Percentiles rank a stretch among this genome's conserved stretches.
Conservation (phyloP, 129 eudicot genomes). For the Erigeron canadensis region DNA sequence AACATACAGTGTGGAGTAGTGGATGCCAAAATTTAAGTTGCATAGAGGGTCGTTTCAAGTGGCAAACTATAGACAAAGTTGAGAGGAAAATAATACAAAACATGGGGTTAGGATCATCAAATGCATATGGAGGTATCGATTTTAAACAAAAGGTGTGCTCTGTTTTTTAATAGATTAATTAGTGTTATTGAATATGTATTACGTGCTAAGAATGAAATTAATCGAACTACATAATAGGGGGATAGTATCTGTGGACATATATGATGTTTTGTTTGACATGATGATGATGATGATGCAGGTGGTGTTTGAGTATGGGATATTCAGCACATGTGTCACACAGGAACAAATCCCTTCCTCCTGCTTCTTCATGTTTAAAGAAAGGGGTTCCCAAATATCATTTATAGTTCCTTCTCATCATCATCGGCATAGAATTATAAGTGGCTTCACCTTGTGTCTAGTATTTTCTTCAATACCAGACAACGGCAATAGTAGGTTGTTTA, state of each 20-base stretch:
- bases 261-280: too few species aligned
- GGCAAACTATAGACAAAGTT: background rate
- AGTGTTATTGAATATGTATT: too few species aligned
- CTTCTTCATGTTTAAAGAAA: background rate
- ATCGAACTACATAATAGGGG: too few species aligned
- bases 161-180: too few species aligned
- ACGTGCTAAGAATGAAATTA: too few species aligned
- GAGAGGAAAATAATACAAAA: background rate
- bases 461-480: background rate
- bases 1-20: rapidly evolving
- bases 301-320: too few species aligned
- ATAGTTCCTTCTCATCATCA: conserved; percentile 11
- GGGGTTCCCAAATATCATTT: conserved; percentile 10
- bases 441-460: conserved; percentile 10
- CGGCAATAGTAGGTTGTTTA: background rate
- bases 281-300: too few species aligned
- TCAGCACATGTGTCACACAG: background rate
- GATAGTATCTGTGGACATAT: too few species aligned
- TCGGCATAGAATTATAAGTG: background rate
- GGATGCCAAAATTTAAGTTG: background rate
- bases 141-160: too few species aligned
- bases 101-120: too few species aligned
- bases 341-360: background rate
- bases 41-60: background rate
- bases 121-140: too few species aligned